Evolutionary conservation across 768 basidiomycete species (phyloP).

Genomic region (Boletus rufocinnamomeus): DNA sequence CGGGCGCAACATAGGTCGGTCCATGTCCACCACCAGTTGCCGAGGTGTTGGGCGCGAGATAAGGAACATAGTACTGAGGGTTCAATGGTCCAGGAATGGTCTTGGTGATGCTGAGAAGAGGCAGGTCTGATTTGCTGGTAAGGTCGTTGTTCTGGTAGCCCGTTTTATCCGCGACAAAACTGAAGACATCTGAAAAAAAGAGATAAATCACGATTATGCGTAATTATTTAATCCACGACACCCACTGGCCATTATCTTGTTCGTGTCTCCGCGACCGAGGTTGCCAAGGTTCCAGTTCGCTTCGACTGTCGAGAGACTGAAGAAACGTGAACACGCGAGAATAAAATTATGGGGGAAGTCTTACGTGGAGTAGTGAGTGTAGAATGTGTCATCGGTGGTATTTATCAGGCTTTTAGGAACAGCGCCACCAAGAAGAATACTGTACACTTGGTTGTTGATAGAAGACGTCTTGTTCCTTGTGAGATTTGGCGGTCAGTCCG

Average conservation of each 20-base stretch:
- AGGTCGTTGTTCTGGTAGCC: constrained; percentile 45
- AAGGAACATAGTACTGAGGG: constrained; percentile 40
- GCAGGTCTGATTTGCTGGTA: constrained; percentile 26
- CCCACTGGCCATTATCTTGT: constrained; percentile 35
- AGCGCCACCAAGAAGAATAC: constrained; percentile 45
- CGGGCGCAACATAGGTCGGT: constrained; percentile 23
- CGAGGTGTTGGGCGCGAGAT: constrained; percentile 39
- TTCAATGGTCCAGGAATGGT: constrained; percentile 46
- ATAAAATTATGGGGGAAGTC: not conserved
- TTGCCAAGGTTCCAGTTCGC: constrained; percentile 61
- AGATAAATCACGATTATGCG: not conserved
- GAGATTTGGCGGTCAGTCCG: not conserved
- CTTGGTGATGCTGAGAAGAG: constrained; percentile 42
- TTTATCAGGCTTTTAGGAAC: constrained; percentile 44
- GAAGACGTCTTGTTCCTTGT: constrained; percentile 29
- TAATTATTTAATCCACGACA: not conserved
- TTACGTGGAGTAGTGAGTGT: constrained; percentile 56
- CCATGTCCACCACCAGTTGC: constrained; percentile 44
- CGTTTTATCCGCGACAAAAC: constrained; percentile 47
- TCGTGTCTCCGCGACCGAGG: constrained; percentile 57
- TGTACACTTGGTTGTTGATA: constrained; percentile 48
- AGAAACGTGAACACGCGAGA: not conserved
- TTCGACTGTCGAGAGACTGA: constrained; percentile 51
- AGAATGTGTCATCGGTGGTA: constrained; percentile 52
- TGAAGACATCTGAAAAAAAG: constrained; percentile 46